Conservation (phyloP, 148 eudicot species). For the Chenopodium berlandieri region DNA sequence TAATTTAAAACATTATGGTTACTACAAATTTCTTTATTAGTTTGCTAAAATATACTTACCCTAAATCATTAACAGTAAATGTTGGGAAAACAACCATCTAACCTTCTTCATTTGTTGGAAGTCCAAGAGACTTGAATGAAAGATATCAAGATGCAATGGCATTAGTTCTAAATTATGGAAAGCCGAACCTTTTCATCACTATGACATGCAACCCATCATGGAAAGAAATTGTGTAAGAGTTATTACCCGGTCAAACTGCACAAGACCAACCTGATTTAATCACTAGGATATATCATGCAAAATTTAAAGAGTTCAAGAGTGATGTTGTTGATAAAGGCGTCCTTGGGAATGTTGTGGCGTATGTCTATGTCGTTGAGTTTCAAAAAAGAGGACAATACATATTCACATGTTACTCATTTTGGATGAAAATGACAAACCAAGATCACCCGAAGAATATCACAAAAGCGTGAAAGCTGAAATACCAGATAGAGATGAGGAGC, state of each 20-base stretch:
- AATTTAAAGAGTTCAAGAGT: not conserved
- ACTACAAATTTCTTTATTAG: too few species aligned
- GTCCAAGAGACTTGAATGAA: too few species aligned
- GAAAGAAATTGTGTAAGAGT: not conserved
- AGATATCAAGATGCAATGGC: too few species aligned
- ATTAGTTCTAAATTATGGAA: too few species aligned
- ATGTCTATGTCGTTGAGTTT: constrained; percentile 1
- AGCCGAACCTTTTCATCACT: too few species aligned
- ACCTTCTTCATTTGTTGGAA: constrained; percentile 7
- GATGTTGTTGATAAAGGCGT: not conserved
- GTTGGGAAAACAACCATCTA: not conserved
- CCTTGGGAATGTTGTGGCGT: not conserved
- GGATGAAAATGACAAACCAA: constrained; percentile 9
- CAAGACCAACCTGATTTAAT: constrained; percentile 9
- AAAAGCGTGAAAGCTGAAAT: constrained; percentile 6
- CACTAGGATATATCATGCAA: constrained; percentile 4
- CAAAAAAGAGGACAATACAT: too few species aligned
- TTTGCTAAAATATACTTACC: too few species aligned
- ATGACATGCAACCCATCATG: not conserved
- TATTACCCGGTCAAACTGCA: not conserved
- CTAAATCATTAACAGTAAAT: not conserved
- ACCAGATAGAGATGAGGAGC: not conserved
- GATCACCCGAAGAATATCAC: not conserved
- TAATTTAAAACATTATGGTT: too few species aligned
- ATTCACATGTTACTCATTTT: too few species aligned